phyloP scores from a whole-genome alignment of 192 early-diverging fungal genomes.

The Rhizophagus prolifer region DNA sequence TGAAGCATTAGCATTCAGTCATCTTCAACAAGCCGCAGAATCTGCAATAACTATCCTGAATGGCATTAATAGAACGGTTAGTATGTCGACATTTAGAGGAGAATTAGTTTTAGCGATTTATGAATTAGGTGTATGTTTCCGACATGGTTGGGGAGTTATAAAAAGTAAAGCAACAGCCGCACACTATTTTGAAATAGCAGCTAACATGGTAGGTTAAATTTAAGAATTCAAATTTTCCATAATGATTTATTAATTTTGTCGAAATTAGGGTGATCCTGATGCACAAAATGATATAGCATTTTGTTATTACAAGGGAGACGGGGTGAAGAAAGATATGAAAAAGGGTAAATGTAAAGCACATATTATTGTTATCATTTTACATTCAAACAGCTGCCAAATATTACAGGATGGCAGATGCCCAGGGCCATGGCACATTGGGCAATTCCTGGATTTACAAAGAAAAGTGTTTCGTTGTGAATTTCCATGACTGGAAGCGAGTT shows the following conservation, averaged over 20 bases:
- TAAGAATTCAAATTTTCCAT: neutral
- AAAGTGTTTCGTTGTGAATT: conserved; percentile 50
- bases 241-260: neutral
- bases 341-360: conserved; percentile 18
- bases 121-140: conserved; percentile 76
- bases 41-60: conserved; percentile 60
- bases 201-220: conserved; percentile 49
- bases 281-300: conserved; percentile 73
- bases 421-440: conserved; percentile 68
- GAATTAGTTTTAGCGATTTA: conserved; percentile 77
- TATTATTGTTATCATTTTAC: neutral
- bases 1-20: conserved; percentile 63
- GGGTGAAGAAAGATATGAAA: conserved; percentile 75
- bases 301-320: conserved; percentile 71
- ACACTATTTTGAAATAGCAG: conserved; percentile 80
- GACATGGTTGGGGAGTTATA: conserved; percentile 79
- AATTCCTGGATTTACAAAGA: conserved; percentile 83
- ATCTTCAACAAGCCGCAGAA: conserved; percentile 69
- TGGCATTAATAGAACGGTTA: conserved; percentile 54
- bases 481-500: neutral
- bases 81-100: conserved; percentile 56
- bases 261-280: conserved; percentile 68
- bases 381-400: conserved; percentile 71
- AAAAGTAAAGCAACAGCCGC: conserved; percentile 71
- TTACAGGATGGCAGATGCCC: conserved; percentile 67